Base-by-base conservation (phyloP, 1,139 yeast genomes). In the Debaryomyces singareniensis region DNA sequence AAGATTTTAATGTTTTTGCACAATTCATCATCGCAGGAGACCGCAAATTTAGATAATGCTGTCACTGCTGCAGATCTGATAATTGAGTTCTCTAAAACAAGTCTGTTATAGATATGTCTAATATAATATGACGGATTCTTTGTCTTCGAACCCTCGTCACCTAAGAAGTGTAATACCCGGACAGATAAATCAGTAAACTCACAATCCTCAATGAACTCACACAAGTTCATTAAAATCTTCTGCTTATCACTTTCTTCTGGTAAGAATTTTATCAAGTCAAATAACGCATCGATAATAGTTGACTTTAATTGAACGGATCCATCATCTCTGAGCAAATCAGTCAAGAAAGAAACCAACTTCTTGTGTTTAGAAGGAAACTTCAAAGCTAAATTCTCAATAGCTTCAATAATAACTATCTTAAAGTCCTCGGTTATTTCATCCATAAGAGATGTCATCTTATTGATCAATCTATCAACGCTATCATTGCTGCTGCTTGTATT, bases 191-290 rank as follows among this genome's bases (percentile, higher is more conserved):
- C 96, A 24, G 96, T 84, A 61, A 73, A 91, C 61, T 91, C 99
- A 62, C 97, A 91, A 64, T 91, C 99, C 61, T 93, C 99, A 45
- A 91, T 93, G 51, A 87, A 87, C 57, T 91, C 99, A 68, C 97
- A 87, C 45, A 93, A 70, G 52, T 82, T 83, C 62, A 84, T 86
- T 49, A 91, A 68, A 20, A 95, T 95, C 35, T 74, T 60, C 47
- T 85, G 95, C 47, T 85, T 78, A n/a, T 93, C 85, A 35, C 45
- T 44, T 34, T 75, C 81, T 35, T 65, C 69, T 16, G 95, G 95
- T 38, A 87, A 79, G 49, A 82, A 86, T 42, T 81, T 80, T 47
- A 91, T 85, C 59, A 91, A 73, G 53, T 91, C 97, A 45, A 89
- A 58, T 42, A 91, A 72, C 1, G 97, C 95, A 53, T 89, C 96